phyloP scores from a whole-genome alignment of 192 early-diverging fungal genomes.

The Phycomyces blakesleeanus region DNA sequence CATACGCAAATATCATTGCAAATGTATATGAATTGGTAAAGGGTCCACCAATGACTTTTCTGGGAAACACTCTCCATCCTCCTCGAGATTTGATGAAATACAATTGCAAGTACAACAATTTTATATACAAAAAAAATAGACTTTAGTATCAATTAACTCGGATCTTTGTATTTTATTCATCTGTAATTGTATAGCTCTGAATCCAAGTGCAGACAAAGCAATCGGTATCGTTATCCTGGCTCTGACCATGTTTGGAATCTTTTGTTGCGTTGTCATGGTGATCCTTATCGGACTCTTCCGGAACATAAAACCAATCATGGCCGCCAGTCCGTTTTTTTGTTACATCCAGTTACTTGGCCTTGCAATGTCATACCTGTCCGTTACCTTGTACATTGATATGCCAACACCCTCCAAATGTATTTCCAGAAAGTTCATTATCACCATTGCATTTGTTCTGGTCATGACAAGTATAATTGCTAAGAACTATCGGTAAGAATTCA shows the following conservation, averaged over 20 bases:
- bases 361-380: conserved; percentile 26
- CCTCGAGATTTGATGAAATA: conserved; percentile 25
- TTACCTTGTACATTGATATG: conserved; percentile 31
- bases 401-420: conserved; percentile 28
- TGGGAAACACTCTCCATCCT: conserved; percentile 28
- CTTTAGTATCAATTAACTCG: not conserved
- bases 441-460: conserved; percentile 38
- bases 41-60: conserved; percentile 27
- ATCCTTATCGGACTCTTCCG: conserved; percentile 34
- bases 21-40: conserved; percentile 31
- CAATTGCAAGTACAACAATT: not conserved
- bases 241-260: conserved; percentile 27
- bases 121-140: too few relatives aligned
- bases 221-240: conserved; percentile 30
- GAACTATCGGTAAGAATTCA: conserved; percentile 34
- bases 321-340: conserved; percentile 44
- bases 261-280: conserved; percentile 32
- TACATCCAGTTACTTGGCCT: conserved; percentile 42
- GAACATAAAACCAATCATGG: conserved; percentile 37
- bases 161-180: too few relatives aligned
- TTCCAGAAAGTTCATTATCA: conserved; percentile 30
- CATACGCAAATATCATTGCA: conserved; percentile 34
- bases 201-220: conserved; percentile 22
- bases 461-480: conserved; percentile 50
- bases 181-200: conserved; percentile 30